A percentile compares a stretch with the other conserved stretches of the same genome.
Evolutionary conservation across 768 basidiomycete genomes (phyloP).

Genomic region (Termitomyces sp.): DNA sequence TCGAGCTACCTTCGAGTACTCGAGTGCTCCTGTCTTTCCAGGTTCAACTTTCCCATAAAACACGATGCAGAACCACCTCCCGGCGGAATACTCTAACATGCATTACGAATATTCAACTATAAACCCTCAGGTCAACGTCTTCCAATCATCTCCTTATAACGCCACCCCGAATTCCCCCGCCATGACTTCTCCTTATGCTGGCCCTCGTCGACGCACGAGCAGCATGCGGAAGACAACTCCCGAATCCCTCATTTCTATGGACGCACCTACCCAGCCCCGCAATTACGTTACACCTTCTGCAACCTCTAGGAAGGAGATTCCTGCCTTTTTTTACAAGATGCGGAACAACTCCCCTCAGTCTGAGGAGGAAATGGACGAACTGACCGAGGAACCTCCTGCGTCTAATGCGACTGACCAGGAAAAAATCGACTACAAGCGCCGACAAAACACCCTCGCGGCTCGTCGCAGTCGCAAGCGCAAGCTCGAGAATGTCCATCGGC

Average conservation of each 20-base stretch:
- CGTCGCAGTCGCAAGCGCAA: constrained; percentile 75
- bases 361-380: constrained; percentile 51
- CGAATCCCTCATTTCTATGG: constrained; percentile 56
- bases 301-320: constrained; percentile 77
- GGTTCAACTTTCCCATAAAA: neutral
- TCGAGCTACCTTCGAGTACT: neutral
- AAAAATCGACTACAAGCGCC: constrained; percentile 73
- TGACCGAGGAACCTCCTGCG: constrained; percentile 32
- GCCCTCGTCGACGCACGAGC: constrained; percentile 11
- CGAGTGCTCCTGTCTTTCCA: constrained; percentile 3
- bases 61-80: constrained; percentile 20
- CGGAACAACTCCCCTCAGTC: constrained; percentile 32
- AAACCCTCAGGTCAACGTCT: constrained; percentile 11
- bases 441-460: constrained; percentile 83
- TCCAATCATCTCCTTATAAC: constrained; percentile 10
- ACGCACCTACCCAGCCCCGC: constrained; percentile 77
- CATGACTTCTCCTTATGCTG: constrained; percentile 8
- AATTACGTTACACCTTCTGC: constrained; percentile 67
- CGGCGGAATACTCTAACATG: constrained; percentile 12
- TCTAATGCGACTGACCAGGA: constrained; percentile 47
- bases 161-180: neutral
- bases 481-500: constrained; percentile 56
- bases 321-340: constrained; percentile 64
- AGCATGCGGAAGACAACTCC: constrained; percentile 32
- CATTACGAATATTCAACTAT: constrained; percentile 16